Base-by-base conservation (phyloP, 495 filamentous ascomycete species). In the Trichoderma parareesei region DNA sequence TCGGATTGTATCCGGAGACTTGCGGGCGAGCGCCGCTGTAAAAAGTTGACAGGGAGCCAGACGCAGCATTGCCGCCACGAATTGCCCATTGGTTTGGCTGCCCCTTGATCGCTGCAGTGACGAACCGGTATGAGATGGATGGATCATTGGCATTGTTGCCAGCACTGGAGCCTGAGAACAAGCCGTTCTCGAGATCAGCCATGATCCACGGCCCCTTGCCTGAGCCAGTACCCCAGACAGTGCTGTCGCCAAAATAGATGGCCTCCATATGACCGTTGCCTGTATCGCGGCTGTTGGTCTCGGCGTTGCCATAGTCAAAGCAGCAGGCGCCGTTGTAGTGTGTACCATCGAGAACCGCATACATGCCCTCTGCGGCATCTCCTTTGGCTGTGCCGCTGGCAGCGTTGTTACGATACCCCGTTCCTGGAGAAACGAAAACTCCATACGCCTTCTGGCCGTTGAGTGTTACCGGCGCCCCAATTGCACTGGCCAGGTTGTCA, bases 251-350 rank as follows among this genome's bases (percentile, higher is more conserved):
- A 70, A 71, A 85, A 76, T 86, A 86, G 71, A 86, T 81, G 44
- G 83, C 81, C 71, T 86, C 84, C 84, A 86, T 85, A 67, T 85
- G 83, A 65, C 80, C 82, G 65, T 77, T 76, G 53, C 84, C 84
- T 2, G 82, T 85, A 67, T 85, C 83, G 9, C 38, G 70, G 65
- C 71, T 81, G 69, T 69, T 83, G 35, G 74, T 79, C 72, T 86
- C 84, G 49, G 83, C 83, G 59, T 86, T 86, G 62, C 83, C 84
- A 61, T 86, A 86, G 72, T 86, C 84, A 67, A 83, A 86, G 75
- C 84, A 86, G 77, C 84, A 86, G 38, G 41, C 76, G 42, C 65
- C 75, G 63, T 86, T 86, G 73, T 82, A 86, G 66, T 86, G 81
- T 7, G 82, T 85, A 2, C 83, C 84, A 60, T 86, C 84, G 27